These are phyloP conservation scores for Entomortierella beljakovae DNA, from an alignment of 192 early-diverging fungal species.

Conservation along the genomic window DNA sequence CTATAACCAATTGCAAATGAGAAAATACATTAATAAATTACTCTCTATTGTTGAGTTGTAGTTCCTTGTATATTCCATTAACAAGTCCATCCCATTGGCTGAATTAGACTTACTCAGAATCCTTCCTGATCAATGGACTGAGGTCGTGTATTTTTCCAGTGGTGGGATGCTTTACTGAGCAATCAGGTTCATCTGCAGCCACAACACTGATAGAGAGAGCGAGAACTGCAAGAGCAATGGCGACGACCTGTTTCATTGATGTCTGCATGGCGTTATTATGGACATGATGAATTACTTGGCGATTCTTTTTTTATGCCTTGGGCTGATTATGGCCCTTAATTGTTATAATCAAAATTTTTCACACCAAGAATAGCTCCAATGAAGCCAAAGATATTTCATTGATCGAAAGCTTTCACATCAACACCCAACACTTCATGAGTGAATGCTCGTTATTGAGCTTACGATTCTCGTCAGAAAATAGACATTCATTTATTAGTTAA, in stretches of 20 bases:
- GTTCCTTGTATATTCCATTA: too few species aligned
- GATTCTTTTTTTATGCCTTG: too few species aligned
- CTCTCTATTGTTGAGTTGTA: too few species aligned
- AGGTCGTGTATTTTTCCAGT: constrained; percentile 46
- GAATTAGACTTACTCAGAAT: constrained; percentile 26
- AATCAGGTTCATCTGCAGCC: constrained; percentile 29
- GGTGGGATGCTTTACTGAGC: constrained; percentile 43
- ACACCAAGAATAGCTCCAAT: too few species aligned
- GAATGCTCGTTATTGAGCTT: too few species aligned
- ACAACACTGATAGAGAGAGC: neutral
- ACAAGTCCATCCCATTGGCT: neutral
- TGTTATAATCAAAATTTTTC: too few species aligned
- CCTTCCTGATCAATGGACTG: constrained; percentile 37
- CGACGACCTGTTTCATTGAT: constrained; percentile 12
- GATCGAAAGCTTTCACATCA: too few species aligned
- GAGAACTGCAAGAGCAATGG: constrained; percentile 20
- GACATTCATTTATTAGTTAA: too few species aligned
- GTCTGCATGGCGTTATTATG: constrained; percentile 3
- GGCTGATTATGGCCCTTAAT: too few species aligned
- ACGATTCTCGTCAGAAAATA: too few species aligned
- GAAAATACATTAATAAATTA: neutral
- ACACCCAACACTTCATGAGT: too few species aligned
- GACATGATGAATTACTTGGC: neutral
- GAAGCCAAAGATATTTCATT: too few species aligned
- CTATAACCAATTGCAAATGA: constrained; percentile 8